Base-by-base conservation (phyloP, 2,329 filamentous ascomycete species). In the Fusarium devonianum region DNA sequence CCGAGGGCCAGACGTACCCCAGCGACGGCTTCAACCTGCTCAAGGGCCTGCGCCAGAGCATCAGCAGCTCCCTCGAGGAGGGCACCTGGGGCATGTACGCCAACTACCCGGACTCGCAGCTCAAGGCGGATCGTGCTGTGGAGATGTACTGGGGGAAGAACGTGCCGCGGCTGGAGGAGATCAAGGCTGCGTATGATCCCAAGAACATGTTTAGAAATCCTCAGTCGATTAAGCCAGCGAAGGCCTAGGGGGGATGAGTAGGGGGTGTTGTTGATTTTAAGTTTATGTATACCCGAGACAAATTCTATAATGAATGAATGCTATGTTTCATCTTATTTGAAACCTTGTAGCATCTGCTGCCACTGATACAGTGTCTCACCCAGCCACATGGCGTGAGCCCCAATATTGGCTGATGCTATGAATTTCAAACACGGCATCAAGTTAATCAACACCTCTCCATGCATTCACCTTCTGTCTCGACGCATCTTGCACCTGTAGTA, bases 21-120 rank as follows among this genome's bases (percentile, higher is more conserved):
- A 36, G 55, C 3, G 65, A 69, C 10, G 73, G 73, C 0, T 71
- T 73, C 39, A 37, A 59, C 2, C 55, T 70, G 3, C 60, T 76
- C 26, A 58, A 69, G 33, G 63, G 64, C 9, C 73, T 75, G 41
- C 57, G 69, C 4, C 46, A 56, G 29, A 73, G 66, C 40, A 64
- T 73, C 7, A 72, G 69, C 7, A 64, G 56, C 13, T 35, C 49
- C 0, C n/a, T 66, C 10, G 47, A 55, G 2, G 51, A 56, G 4
- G 64, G 71, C 4, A 43, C 60, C 5, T 75, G 69, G 65, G 72
- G 72, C 1, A 72, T 71, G 68, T 76, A 76, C 40, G 66, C 71
- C 54, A 76, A 76, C 59, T 76, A 76, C 18, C 68, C 69, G 1
- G 73, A 76, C 44, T 68, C 72, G 1, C 60, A 68, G 47, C 45